Conservation (phyloP, 345 rosid species). For the Excoecaria agallocha region DNA sequence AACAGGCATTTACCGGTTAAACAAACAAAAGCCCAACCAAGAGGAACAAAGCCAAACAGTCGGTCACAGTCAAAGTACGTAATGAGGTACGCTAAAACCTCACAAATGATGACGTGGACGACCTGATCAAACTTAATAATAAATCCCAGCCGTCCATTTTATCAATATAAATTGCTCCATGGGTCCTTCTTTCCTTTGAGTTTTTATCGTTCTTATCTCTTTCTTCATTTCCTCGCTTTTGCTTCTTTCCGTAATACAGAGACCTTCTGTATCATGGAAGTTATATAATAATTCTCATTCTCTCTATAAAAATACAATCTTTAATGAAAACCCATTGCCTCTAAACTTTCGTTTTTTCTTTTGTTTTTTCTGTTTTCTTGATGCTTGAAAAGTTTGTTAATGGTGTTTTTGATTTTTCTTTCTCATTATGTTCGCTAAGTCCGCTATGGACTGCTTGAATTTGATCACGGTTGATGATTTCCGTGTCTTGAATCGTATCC, state of each 20-base stretch:
- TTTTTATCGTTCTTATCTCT: constrained; percentile 16
- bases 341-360: neutral
- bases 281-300: neutral
- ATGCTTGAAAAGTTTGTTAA: neutral
- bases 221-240: neutral
- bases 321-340: neutral
- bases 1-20: constrained; percentile 26
- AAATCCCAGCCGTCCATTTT: constrained; percentile 29
- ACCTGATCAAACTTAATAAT: neutral
- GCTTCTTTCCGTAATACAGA: neutral
- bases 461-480: constrained; percentile 63
- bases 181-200: neutral
- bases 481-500: constrained; percentile 50
- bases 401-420: neutral
- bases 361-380: neutral
- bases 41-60: constrained; percentile 2
- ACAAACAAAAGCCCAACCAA: neutral
- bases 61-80: constrained; percentile 24
- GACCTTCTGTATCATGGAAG: neutral
- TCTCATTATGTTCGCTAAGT: constrained; percentile 40
- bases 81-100: constrained; percentile 11
- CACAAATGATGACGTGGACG: neutral
- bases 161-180: neutral
- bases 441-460: constrained; percentile 50
- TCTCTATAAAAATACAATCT: neutral